Evolutionary conservation across 345 rosid species (phyloP), one percentile per base, ranked within the genome.

Genomic region (Brassica nigra): DNA sequence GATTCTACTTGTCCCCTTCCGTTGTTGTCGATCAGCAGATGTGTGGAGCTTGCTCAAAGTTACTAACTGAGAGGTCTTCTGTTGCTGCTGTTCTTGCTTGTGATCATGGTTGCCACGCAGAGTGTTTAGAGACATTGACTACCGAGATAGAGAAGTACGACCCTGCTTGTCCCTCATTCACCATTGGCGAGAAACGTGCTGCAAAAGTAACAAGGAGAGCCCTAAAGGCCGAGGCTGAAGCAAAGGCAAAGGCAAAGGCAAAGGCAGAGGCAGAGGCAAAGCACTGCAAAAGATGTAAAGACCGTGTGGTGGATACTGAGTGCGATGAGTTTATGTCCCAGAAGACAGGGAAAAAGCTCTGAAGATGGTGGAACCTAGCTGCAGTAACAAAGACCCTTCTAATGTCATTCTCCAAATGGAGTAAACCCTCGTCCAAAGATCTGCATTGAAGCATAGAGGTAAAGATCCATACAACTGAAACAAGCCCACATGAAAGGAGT

Each of bases 91-190:
- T 95, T 49, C 91, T 95, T 68, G 86, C 88, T 3, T 95, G 98
- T 72, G 98, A 98, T 6, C 99, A 95, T 81, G 89, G 78, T 37
- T 95, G 89, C 77, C 99, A 93, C 49, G 97, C 98, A n/a, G 99
- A 95, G 68, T 95, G 99, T 82, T 81, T 95, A 83, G 99, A 95
- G 73, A 80, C 83, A 28, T 85, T 90, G 89, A 87, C 91, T 9
- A 76, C 67, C 8, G 99, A 93, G 68, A 85, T 79, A 31, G 97
- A 93, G 76, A 86, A 73, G 81, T 91, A 86, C 36, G 98, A 93
- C 67, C 99, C 98, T 16, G 77, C 86, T 61, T 93, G 99, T 76
- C 99, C 97, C 15, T 83, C 87, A 31, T 95, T 98, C 80, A 83
- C 79, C 9, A 84, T 87, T 58, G 98, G 95, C 71, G 98, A 92